Percentiles rank a stretch among this genome's conserved stretches.
These are phyloP conservation scores for Geum urbanum DNA, from an alignment of 306 rosid genomes.

Conservation along the genomic window DNA sequence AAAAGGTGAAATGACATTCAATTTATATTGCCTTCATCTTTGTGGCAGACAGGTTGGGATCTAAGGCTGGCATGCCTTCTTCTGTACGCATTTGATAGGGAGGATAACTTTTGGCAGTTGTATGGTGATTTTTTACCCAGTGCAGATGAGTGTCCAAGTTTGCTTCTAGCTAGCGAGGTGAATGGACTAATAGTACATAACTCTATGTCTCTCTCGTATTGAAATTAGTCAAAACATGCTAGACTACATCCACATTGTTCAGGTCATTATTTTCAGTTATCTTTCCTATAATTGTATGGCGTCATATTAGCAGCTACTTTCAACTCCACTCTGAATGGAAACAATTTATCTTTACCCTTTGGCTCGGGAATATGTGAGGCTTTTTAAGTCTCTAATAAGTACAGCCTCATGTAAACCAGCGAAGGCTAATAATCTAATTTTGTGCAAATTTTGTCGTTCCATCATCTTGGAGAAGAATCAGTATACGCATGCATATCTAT, in stretches of 20 bases:
- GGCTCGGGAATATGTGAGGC: not conserved
- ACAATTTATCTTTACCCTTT: no score
- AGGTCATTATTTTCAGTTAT: not conserved
- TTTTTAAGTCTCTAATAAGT: not conserved
- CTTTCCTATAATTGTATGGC: not conserved
- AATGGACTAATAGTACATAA: conserved; percentile 13
- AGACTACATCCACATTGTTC: not conserved
- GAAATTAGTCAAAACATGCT: not conserved
- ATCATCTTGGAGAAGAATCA: not conserved
- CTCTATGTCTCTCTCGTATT: no score
- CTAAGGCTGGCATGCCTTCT: conserved; percentile 91
- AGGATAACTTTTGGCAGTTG: conserved; percentile 90
- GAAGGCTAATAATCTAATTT: not conserved
- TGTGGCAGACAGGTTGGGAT: conserved; percentile 98
- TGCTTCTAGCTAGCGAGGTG: conserved; percentile 89
- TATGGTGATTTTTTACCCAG: conserved; percentile 90
- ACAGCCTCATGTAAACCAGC: no score
- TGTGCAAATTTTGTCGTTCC: not conserved
- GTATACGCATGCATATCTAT: not conserved
- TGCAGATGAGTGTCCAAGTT: conserved; percentile 79
- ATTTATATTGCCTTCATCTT: conserved; percentile 28
- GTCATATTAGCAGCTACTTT: not conserved
- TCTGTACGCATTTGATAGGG: conserved; percentile 65
- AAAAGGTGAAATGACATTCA: conserved; percentile 4
- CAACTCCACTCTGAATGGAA: not conserved